Base-by-base conservation (phyloP, 2,329 filamentous ascomycete genomes). In the Xylariales sp. region DNA sequence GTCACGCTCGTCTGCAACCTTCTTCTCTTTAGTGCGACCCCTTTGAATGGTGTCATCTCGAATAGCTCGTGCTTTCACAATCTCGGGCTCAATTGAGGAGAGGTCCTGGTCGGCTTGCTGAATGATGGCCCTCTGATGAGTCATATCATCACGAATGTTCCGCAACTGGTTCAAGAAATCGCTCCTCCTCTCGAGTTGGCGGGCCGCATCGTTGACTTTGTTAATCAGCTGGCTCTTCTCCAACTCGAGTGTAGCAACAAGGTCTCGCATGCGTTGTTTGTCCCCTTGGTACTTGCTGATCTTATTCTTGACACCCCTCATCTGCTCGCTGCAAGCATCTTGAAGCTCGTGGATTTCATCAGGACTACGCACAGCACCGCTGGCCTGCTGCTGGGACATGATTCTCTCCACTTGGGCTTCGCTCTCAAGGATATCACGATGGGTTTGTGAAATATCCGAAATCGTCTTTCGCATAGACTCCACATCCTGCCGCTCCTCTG, bases 281-380 rank as follows among this genome's bases (percentile, higher is more conserved):
- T 93, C 87, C 11, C 64, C 66, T 1, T 73, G 77, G 21, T 94
- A 62, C 50, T 85, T 85, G 6, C 74, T 62, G 11, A 91, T 71
- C 29, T 70, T 74, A 29, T 69, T 69, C 54, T 86, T 88, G 19
- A 81, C 63, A 16, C 65, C 64, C 38, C 83, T 78, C 47, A 81
- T 73, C 54, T 86, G 79, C 43, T 89, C 86, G 15, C 75, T 76
- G 40, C 83, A 72, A 14, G 67, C 63, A 33, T 79, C 78, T 44
- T 89, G 78, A 33, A 89, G 78, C 37, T 86, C 81, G 50, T 93
- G 85, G 37, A 97, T 89, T 48, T 93, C 86, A 38, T 95, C 86
- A 6, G 88, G 74, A 20, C 85, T 86, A 44, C 87, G 79, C 12
- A 78, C 75, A 8, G 72, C 60, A 11, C 77, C 76, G 18, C 74